Evolutionary conservation across 2,329 filamentous ascomycete species (phyloP).

Genomic region (Pseudocercospora pini-densiflorae): DNA sequence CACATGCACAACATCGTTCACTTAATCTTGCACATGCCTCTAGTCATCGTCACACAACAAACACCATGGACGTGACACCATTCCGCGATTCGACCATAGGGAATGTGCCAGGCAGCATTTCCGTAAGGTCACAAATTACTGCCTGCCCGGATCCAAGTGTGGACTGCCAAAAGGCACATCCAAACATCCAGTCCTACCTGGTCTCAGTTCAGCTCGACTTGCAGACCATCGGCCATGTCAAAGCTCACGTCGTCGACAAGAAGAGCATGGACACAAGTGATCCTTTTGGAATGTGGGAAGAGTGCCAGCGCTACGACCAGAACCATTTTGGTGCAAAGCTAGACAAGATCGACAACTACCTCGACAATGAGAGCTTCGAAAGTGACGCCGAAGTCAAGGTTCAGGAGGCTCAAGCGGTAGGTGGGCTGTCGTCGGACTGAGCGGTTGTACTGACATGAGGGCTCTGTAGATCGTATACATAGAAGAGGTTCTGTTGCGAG

Average conservation of each 20-base stretch:
- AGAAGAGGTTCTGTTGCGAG: conserved; percentile 20
- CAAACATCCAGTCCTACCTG: not conserved
- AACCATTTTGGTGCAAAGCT: conserved; percentile 20
- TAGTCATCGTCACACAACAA: not conserved
- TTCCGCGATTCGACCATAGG: not conserved
- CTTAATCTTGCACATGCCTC: not conserved
- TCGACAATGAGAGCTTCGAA: conserved; percentile 26
- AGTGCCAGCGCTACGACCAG: conserved; percentile 24
- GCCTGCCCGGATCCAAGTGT: not conserved
- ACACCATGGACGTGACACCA: not conserved
- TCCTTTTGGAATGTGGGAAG: conserved; percentile 21
- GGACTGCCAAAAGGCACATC: not conserved
- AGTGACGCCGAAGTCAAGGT: conserved; percentile 13
- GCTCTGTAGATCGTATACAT: not conserved
- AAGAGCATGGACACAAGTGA: not conserved
- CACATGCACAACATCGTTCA: not conserved
- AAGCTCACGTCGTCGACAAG: conserved; percentile 16
- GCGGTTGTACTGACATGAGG: not conserved
- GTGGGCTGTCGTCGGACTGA: conserved; percentile 16
- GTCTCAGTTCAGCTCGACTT: not conserved
- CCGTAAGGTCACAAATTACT: not conserved
- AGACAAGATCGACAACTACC: conserved; percentile 29
- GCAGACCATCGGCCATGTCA: conserved; percentile 15
- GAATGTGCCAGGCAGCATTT: not conserved
- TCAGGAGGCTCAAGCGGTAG: conserved; percentile 6